Percentiles rank a stretch among this genome's conserved stretches.
Evolutionary conservation across 1,284 basidiomycete species (phyloP).

Genomic region (Amylostereum areolatum): DNA sequence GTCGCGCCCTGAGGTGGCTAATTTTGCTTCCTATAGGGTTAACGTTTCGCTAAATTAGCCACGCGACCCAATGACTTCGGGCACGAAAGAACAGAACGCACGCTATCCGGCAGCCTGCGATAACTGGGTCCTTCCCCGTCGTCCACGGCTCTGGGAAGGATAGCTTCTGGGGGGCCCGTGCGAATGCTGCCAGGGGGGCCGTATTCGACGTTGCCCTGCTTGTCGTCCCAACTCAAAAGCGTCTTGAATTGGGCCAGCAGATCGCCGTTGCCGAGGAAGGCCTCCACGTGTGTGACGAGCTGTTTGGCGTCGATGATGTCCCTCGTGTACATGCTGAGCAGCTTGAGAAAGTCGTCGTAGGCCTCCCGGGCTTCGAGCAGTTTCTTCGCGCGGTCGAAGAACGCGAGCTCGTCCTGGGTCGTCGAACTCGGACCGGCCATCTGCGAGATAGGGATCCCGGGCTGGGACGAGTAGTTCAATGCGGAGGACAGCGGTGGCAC

Average conservation of each 20-base stretch:
- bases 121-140: conserved; percentile 87
- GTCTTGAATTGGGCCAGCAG: conserved; percentile 76
- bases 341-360: conserved; percentile 82
- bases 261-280: conserved; percentile 80
- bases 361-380: conserved; percentile 66
- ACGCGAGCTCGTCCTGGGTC: conserved; percentile 82
- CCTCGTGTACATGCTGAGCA: conserved; percentile 75
- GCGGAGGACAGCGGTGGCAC: conserved; percentile 4
- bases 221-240: conserved; percentile 81
- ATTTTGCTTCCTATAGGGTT: conserved; percentile 68
- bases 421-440: conserved; percentile 34
- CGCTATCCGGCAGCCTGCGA: conserved; percentile 78
- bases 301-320: conserved; percentile 87
- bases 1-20: conserved; percentile 93
- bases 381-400: conserved; percentile 90
- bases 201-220: conserved; percentile 60
- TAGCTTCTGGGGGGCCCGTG: conserved; percentile 59
- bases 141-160: conserved; percentile 65
- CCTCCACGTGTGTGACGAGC: conserved; percentile 74
- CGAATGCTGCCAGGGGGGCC: conserved; percentile 76
- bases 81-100: conserved; percentile 39
- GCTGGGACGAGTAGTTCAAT: conserved; percentile 15
- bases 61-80: conserved; percentile 1
- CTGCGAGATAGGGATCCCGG: conserved; percentile 5
- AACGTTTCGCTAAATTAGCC: conserved; percentile 12